These are phyloP conservation scores for Bathelium albidoporum DNA, from an alignment of 495 filamentous ascomycete species.

Conservation along the genomic window DNA sequence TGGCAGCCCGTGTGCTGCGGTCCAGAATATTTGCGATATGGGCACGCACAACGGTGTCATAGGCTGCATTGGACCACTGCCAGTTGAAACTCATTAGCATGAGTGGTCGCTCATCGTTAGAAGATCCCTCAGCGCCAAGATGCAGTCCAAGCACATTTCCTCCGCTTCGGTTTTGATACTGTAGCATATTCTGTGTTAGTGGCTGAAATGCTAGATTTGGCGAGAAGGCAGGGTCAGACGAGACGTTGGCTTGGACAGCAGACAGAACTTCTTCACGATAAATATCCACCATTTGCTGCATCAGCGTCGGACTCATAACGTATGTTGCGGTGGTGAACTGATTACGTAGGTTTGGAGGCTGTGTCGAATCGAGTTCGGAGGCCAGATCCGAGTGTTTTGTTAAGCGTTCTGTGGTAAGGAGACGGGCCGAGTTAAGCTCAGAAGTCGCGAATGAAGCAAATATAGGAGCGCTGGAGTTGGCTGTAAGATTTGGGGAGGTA, in stretches of 20 bases:
- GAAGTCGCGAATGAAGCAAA: neutral
- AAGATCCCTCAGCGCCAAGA: neutral
- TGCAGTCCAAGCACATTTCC: neutral
- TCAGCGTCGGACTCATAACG: neutral
- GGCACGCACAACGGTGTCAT: neutral
- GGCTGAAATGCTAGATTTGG: neutral
- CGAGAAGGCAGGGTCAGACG: neutral
- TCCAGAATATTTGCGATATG: neutral
- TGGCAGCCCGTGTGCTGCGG: conserved; percentile 13
- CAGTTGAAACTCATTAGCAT: conserved; percentile 1
- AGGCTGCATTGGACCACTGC: neutral
- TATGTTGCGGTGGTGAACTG: neutral
- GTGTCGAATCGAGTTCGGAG: neutral
- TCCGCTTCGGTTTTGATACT: neutral
- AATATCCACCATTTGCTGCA: neutral
- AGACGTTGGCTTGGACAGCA: neutral
- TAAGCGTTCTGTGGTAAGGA: neutral
- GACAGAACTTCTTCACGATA: neutral
- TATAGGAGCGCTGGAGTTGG: neutral
- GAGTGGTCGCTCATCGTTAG: neutral
- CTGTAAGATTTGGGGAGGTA: neutral
- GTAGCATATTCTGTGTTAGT: neutral
- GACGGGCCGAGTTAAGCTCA: neutral
- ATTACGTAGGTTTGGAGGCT: neutral
- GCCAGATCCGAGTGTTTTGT: neutral